Base-by-base conservation (phyloP, 225 moss, liverwort and hornwort species). In the Lunularia cruciata region DNA sequence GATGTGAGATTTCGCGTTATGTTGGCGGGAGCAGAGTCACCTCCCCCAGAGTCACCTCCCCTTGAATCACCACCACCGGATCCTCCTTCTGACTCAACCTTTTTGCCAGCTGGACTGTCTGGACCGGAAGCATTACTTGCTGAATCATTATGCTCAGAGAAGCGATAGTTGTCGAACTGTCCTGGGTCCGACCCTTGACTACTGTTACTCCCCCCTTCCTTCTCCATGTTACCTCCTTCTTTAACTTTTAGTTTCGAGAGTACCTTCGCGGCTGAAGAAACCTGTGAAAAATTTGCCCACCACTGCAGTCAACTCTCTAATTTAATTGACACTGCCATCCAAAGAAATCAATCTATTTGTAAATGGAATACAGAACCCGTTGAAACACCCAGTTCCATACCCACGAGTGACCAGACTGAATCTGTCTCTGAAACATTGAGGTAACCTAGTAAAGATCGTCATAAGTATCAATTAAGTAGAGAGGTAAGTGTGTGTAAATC, bases 191-290 rank as follows among this genome's bases (percentile, higher is more conserved):
- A 72, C 46, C 47, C 60, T 51, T 61, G 47, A 56, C 48, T 70
- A 60, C 69, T 54, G 42, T 56, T 62, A 45, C 63, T 52, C 22
- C 63, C 76, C 63, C 64, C 68, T 31, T 73, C 69, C 42, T 36
- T 76, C 8, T 75, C 68, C 5, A 42, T 15, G 31, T 15, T 16
- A 35, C 43, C 30, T 2, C 43, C 30, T 2, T 81, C 77, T 59
- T 68, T 58, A 2, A 81, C 69, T 61, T 70, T 76, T 42, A 81
- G 65, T 22, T 57, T 81, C 1, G 76, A 81, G 33, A 81, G 60
- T 14, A 81, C 73, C 47, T 70, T 81, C 46, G 81, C 23, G 7
- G 81, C 65, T 47, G 47, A 47, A 47, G 20, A 52, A 38, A 47
- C 65, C 65, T 65, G 65, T 65, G 20, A 52, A 38, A 47, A 23